These are phyloP conservation scores for Pilasporangium apinafurcum DNA, from an alignment of 352 stramenopile species.

Conservation along the genomic window DNA sequence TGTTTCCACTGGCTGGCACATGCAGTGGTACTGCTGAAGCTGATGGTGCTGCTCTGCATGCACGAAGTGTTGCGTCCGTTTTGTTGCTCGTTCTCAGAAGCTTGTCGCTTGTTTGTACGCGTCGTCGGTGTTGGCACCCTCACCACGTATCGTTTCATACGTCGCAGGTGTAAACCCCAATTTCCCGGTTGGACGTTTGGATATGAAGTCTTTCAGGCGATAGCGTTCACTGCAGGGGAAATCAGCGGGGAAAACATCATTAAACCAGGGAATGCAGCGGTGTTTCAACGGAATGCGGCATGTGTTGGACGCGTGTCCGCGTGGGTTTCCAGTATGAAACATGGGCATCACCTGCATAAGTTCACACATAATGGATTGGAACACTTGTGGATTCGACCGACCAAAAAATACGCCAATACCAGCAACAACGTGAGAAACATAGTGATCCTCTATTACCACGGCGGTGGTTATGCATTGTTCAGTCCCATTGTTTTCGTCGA, in stretches of 20 bases:
- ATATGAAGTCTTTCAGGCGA: conserved; percentile 25
- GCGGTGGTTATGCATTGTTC: conserved; percentile 10
- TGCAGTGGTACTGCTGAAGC: not conserved
- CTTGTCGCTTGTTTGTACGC: conserved; percentile 13
- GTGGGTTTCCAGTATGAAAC: no score
- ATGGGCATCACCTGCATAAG: conserved; percentile 6
- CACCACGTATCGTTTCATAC: no score
- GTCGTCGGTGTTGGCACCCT: conserved; percentile 7
- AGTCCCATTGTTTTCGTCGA: conserved; percentile 7
- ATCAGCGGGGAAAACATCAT: not conserved
- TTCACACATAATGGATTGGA: conserved; percentile 13
- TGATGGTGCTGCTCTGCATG: conserved; percentile 13
- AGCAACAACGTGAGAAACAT: not conserved
- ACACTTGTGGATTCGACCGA: conserved; percentile 7
- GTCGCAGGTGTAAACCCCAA: conserved; percentile 20
- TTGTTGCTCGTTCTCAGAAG: conserved; percentile 20
- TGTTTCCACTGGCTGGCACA: conserved; percentile 17
- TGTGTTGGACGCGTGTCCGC: no score
- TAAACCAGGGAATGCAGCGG: conserved; percentile 2
- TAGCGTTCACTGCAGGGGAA: conserved; percentile 7
- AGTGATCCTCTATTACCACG: conserved; percentile 12
- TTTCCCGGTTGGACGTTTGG: conserved; percentile 40
- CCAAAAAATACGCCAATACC: not conserved
- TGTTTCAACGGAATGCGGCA: not conserved
- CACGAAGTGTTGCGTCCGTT: conserved; percentile 38